Evolutionary conservation across 2,329 filamentous ascomycete genomes (phyloP).

Genomic region (Cercospora zeae-maydis): DNA sequence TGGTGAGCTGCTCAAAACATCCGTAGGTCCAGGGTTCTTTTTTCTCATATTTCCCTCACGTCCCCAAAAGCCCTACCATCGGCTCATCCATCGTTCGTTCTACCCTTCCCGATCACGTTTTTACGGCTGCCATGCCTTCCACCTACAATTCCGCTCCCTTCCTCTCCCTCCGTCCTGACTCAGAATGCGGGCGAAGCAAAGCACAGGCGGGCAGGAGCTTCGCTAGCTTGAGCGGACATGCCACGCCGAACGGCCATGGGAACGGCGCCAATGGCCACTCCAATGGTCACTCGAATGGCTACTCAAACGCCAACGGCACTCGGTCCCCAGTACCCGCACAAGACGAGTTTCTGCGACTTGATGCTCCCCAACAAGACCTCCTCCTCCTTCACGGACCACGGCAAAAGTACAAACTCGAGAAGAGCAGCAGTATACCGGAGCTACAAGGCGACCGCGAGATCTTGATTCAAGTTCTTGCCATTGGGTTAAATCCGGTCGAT

Average conservation of each 20-base stretch:
- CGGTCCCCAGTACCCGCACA: conserved; percentile 10
- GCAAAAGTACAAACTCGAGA: conserved; percentile 36
- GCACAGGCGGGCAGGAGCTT: conserved; percentile 21
- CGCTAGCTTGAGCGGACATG: conserved; percentile 19
- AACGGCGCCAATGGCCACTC: conserved; percentile 14
- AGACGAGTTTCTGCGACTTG: conserved; percentile 34
- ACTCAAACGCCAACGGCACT: conserved; percentile 17
- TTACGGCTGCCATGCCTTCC: conserved; percentile 26
- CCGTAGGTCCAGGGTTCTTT: background rate
- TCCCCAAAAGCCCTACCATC: background rate
- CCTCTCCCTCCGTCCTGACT: conserved; percentile 28
- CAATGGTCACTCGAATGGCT: conserved; percentile 22
- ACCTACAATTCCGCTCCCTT: conserved; percentile 26
- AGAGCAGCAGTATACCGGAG: conserved; percentile 31
- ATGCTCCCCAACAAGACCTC: conserved; percentile 34
- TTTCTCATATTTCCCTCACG: background rate
- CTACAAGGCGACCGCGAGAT: conserved; percentile 50
- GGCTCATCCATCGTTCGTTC: background rate
- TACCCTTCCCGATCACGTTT: background rate
- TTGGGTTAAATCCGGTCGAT: conserved; percentile 73
- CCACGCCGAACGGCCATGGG: conserved; percentile 19
- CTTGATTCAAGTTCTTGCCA: conserved; percentile 59
- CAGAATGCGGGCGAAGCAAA: conserved; percentile 27
- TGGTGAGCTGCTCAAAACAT: conserved; percentile 9
- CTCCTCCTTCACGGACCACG: conserved; percentile 37